Evolutionary conservation across 306 rosid species (phyloP).

Genomic region (Lathyrus oleraceus): DNA sequence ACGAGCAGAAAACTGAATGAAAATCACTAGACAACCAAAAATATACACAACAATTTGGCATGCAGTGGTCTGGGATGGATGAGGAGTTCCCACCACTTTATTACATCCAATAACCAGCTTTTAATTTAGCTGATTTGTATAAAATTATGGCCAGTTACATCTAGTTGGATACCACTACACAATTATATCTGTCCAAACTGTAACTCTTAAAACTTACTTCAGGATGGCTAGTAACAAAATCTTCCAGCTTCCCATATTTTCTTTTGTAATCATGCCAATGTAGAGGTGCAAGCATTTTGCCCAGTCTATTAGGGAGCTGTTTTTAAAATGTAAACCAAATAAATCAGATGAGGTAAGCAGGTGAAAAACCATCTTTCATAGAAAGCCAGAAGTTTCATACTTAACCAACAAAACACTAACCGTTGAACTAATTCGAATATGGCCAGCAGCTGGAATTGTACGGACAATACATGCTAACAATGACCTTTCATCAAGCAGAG

Average conservation of each 20-base stretch:
- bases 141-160: not conserved
- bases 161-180: not conserved
- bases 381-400: slow-evolving; percentile 25
- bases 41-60: slow-evolving; percentile 1
- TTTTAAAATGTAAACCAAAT: slow-evolving; percentile 24
- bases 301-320: slow-evolving; percentile 94
- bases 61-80: not conserved
- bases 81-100: not conserved
- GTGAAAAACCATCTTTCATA: not conserved
- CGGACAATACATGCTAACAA: slow-evolving; percentile 87
- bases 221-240: slow-evolving; percentile 78
- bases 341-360: slow-evolving; percentile 1
- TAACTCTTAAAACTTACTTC: slow-evolving; percentile 67
- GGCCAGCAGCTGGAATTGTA: slow-evolving; percentile 94
- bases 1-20: not conserved
- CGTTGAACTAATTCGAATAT: slow-evolving; percentile 83
- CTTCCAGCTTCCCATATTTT: slow-evolving; percentile 90
- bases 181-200: not conserved
- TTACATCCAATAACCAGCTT: not conserved
- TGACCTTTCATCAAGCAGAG: slow-evolving; percentile 83
- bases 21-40: not conserved
- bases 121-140: not conserved
- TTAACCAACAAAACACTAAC: slow-evolving; percentile 46
- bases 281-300: slow-evolving; percentile 97
- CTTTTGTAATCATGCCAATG: slow-evolving; percentile 96